Evolutionary conservation across 2,329 filamentous ascomycete species (phyloP).

Genomic region (Lasiodiplodia sp.): DNA sequence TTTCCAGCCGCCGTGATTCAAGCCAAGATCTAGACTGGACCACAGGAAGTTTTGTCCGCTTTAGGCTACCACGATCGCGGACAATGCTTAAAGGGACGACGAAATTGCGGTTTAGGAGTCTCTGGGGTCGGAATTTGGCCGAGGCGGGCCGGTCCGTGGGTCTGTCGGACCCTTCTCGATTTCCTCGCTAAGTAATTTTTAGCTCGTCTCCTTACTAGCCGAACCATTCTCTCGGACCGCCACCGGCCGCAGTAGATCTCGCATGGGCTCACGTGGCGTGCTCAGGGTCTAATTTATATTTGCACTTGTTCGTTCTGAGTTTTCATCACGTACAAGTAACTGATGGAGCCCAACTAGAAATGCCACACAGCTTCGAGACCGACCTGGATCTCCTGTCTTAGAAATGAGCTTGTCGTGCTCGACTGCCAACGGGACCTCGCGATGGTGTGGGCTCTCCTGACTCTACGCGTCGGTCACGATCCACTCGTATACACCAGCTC

Average conservation of each 20-base stretch:
- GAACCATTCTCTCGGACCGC: neutral
- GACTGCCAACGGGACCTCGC: too few relatives aligned
- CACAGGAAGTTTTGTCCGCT: constrained; percentile 22
- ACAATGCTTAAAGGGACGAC: neutral
- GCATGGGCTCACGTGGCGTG: neutral
- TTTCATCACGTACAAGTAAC: neutral
- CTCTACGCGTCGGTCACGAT: too few relatives aligned
- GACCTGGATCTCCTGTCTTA: too few relatives aligned
- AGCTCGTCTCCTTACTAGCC: neutral
- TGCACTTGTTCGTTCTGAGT: neutral
- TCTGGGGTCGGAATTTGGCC: neutral
- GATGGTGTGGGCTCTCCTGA: too few relatives aligned
- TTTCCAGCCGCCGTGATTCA: neutral
- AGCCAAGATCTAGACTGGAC: constrained; percentile 7
- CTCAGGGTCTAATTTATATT: neutral
- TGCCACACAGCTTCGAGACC: too few relatives aligned
- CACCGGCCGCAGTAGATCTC: neutral
- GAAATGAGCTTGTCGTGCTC: too few relatives aligned
- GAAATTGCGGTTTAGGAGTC: neutral
- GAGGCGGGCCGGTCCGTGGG: constrained; percentile 12
- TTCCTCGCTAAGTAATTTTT: neutral
- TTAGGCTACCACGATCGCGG: neutral
- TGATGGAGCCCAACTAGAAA: too few relatives aligned
- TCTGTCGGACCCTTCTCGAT: neutral
- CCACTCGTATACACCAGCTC: too few relatives aligned